Conservation (phyloP, 192 early-diverging fungal species). For the Linnemannia exigua region DNA sequence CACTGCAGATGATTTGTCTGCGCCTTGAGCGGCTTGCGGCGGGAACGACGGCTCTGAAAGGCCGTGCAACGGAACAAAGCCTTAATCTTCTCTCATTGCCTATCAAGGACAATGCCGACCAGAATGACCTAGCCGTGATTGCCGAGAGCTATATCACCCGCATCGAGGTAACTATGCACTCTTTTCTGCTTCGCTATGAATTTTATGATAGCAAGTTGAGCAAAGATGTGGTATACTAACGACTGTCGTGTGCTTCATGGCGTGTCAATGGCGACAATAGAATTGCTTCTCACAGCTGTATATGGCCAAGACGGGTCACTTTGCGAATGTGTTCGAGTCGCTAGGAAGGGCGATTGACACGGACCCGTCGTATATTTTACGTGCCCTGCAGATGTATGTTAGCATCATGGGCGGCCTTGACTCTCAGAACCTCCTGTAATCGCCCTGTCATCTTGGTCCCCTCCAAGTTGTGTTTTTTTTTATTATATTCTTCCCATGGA, state of each 20-base stretch:
- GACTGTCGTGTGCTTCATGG: not conserved
- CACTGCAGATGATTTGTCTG: slow-evolving; percentile 67
- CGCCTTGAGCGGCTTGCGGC: slow-evolving; percentile 71
- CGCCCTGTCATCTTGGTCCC: no score
- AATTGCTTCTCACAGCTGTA: slow-evolving; percentile 74
- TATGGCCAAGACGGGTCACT: slow-evolving; percentile 67
- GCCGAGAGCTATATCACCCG: slow-evolving; percentile 70
- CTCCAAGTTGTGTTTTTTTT: not conserved
- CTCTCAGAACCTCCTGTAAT: slow-evolving; percentile 18
- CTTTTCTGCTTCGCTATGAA: not conserved
- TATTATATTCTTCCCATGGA: not conserved
- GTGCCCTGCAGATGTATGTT: slow-evolving; percentile 76
- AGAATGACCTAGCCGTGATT: slow-evolving; percentile 66
- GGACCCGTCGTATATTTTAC: slow-evolving; percentile 71
- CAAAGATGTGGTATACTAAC: not conserved
- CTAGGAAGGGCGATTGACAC: slow-evolving; percentile 70
- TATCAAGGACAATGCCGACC: slow-evolving; percentile 61
- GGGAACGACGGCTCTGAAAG: slow-evolving; percentile 40
- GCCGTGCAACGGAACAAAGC: slow-evolving; percentile 51
- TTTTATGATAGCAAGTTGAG: not conserved
- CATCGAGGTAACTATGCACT: slow-evolving; percentile 63
- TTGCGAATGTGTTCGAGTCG: slow-evolving; percentile 69
- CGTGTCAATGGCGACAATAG: slow-evolving; percentile 35
- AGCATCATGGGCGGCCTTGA: slow-evolving; percentile 55
- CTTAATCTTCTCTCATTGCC: slow-evolving; percentile 47